Evolutionary conservation across 306 rosid genomes (phyloP).

Genomic region (Vigna hirtella): DNA sequence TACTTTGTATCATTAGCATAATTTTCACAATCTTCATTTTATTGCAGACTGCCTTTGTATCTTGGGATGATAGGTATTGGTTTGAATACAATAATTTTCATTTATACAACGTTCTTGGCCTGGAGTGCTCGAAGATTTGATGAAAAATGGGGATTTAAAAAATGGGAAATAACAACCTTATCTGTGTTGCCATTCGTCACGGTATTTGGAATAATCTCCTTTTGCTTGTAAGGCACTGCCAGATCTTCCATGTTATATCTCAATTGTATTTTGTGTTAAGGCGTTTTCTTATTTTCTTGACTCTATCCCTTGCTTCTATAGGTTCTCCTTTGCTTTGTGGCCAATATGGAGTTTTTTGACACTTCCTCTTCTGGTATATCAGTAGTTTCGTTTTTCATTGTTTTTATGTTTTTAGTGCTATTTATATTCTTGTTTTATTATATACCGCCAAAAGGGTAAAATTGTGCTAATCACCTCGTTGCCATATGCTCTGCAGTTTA

Average conservation of each 20-base stretch:
- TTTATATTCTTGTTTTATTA: slow-evolving; percentile 30
- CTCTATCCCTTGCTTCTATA: slow-evolving; percentile 38
- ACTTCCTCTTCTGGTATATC: slow-evolving; percentile 91
- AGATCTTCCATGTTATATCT: slow-evolving; percentile 9
- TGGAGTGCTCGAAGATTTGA: slow-evolving; percentile 83
- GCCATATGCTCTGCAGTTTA: slow-evolving; percentile 74
- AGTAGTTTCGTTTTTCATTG: slow-evolving; percentile 23
- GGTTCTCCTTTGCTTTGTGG: slow-evolving; percentile 94
- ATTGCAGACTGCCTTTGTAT: slow-evolving; percentile 89
- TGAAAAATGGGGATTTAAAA: slow-evolving; percentile 87
- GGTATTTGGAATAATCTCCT: slow-evolving; percentile 78
- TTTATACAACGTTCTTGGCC: slow-evolving; percentile 77
- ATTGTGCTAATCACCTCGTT: slow-evolving; percentile 43
- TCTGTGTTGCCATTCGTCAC: slow-evolving; percentile 82
- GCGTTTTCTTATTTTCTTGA: slow-evolving; percentile 47
- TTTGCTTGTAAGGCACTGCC: slow-evolving; percentile 77
- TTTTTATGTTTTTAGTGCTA: slow-evolving; percentile 8
- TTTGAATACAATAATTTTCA: slow-evolving; percentile 73
- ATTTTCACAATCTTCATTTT: slow-evolving; percentile 41
- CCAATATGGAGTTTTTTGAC: slow-evolving; percentile 95
- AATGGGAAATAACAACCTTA: slow-evolving; percentile 85
- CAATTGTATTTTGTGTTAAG: slow-evolving; percentile 21
- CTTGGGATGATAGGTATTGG: slow-evolving; percentile 85
- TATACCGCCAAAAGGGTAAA: slow-evolving; percentile 22
- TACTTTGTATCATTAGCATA: slow-evolving; percentile 27